Evolutionary conservation across 176 grass and related monocot species (phyloP).

Genomic region (Chloris gayana): DNA sequence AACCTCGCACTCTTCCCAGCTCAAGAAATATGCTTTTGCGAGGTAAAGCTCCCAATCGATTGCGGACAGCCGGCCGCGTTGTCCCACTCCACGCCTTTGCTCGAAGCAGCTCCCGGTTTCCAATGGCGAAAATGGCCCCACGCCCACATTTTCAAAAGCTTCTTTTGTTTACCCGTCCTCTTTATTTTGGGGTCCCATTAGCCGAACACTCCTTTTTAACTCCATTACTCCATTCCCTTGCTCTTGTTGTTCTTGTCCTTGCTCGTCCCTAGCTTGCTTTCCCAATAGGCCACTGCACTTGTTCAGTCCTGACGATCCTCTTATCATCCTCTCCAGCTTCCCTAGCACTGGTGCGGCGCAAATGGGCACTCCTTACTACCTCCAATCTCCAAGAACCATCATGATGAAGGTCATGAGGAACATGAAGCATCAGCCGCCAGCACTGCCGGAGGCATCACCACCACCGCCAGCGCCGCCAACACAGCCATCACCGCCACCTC

Average conservation of each 20-base stretch:
- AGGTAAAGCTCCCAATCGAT: slow-evolving; percentile 39
- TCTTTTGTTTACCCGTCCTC: slow-evolving; percentile 27
- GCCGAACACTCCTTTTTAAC: slow-evolving; percentile 50
- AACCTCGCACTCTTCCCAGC: slow-evolving; percentile 4
- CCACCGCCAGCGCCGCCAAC: neutral
- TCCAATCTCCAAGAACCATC: slow-evolving; percentile 46
- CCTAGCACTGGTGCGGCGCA: neutral
- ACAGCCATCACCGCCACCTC: neutral
- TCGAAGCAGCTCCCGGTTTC: slow-evolving; percentile 47
- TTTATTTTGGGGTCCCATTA: slow-evolving; percentile 45
- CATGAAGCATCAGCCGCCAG: slow-evolving; percentile 39
- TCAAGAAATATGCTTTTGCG: slow-evolving; percentile 51
- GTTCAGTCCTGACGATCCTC: slow-evolving; percentile 6
- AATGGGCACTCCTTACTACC: slow-evolving; percentile 51
- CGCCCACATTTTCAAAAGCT: slow-evolving; percentile 50
- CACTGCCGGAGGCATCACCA: slow-evolving; percentile 1
- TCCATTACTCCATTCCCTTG: slow-evolving; percentile 58
- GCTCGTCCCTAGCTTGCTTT: slow-evolving; percentile 38
- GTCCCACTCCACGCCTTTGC: slow-evolving; percentile 46
- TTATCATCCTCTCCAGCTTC: neutral
- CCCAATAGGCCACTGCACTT: neutral
- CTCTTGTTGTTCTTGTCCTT: slow-evolving; percentile 26
- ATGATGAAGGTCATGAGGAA: slow-evolving; percentile 16
- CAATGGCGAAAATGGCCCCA: slow-evolving; percentile 44
- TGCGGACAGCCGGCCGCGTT: slow-evolving; percentile 4